phyloP scores from a whole-genome alignment of 345 rosid genomes.

The Brassica nigra region DNA sequence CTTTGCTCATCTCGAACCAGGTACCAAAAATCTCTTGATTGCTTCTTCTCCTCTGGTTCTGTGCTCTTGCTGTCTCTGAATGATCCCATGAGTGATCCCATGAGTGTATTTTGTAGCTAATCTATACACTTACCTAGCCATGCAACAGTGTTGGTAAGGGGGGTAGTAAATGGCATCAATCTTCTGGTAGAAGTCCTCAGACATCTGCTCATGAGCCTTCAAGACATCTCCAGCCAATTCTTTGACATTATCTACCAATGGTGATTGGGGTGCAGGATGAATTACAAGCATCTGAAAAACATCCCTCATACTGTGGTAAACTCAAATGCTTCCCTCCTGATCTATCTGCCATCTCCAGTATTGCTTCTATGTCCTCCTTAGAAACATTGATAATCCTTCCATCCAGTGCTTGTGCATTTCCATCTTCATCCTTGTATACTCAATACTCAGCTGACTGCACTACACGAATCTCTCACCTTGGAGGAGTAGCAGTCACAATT shows the following conservation, averaged over 20 bases:
- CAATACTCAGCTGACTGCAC: no score
- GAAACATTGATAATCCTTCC: background rate
- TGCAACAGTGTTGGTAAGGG: background rate
- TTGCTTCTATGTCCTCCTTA: background rate
- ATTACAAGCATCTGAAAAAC: background rate
- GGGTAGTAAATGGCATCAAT: background rate
- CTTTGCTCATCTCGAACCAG: background rate
- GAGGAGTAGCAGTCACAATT: no score
- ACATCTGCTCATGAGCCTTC: no score
- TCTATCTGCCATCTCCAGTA: background rate
- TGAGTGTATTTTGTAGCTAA: background rate
- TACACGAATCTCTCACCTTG: no score
- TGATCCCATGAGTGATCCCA: background rate
- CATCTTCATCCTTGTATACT: background rate
- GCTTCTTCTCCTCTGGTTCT: background rate
- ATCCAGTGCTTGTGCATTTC: background rate
- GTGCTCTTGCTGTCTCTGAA: background rate
- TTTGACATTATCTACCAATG: background rate
- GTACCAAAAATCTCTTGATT: background rate
- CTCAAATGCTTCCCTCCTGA: background rate
- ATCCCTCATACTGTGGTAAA: background rate
- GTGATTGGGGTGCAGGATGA: background rate
- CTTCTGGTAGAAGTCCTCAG: no score
- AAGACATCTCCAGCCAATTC: background rate
- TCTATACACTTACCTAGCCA: background rate